These are phyloP conservation scores for Brassica juncea DNA, from an alignment of 345 rosid species.

Conservation along the genomic window DNA sequence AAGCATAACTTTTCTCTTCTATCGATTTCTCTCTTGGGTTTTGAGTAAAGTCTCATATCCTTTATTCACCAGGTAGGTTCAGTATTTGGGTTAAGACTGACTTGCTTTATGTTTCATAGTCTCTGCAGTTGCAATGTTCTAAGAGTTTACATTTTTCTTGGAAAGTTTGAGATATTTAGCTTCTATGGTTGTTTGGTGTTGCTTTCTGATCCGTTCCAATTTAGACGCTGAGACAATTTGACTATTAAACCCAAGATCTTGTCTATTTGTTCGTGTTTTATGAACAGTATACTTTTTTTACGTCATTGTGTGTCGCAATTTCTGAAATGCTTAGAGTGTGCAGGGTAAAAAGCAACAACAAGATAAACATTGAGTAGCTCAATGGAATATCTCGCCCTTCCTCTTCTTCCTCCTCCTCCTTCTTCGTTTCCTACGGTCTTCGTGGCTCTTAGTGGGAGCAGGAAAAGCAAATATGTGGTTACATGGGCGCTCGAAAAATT, in stretches of 20 bases:
- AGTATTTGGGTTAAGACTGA: slow-evolving; percentile 4
- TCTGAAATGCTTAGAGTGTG: slow-evolving; percentile 21
- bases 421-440: slow-evolving; percentile 41
- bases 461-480: slow-evolving; percentile 55
- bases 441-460: slow-evolving; percentile 69
- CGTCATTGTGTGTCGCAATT: neutral
- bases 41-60: slow-evolving; percentile 20
- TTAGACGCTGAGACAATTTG: neutral
- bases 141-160: neutral
- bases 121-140: slow-evolving; percentile 10
- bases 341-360: slow-evolving; percentile 14
- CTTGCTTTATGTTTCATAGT: neutral
- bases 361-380: slow-evolving; percentile 29
- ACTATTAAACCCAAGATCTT: slow-evolving; percentile 6
- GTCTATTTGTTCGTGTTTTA: neutral
- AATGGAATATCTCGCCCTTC: slow-evolving; percentile 22
- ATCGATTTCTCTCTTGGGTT: slow-evolving; percentile 10
- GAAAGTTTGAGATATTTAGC: neutral
- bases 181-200: slow-evolving; percentile 1
- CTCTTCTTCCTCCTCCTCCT: slow-evolving; percentile 32
- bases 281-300: neutral
- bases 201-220: neutral
- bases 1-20: neutral
- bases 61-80: slow-evolving; percentile 20
- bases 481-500: slow-evolving; percentile 60